Base-by-base conservation (phyloP, 306 rosid species). In the Castanospermum australe region DNA sequence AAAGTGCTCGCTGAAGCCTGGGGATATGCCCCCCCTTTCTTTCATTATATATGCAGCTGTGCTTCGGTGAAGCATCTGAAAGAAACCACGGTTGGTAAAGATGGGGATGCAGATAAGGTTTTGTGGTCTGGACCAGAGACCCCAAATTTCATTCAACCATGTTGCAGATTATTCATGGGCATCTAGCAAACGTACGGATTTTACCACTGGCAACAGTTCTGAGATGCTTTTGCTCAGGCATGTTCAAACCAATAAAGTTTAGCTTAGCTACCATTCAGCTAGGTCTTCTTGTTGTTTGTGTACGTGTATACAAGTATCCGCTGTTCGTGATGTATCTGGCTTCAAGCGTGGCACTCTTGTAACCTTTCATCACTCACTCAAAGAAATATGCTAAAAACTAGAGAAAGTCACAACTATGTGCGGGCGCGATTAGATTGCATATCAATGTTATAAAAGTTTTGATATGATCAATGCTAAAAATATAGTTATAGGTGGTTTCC, bases 261-360 rank as follows among this genome's bases (percentile, higher is more conserved):
- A 35, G 73, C 39, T 69, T 67, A 21, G 80, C 57, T 48, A 71
- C 15, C 42, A 71, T 32, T 54, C 62, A 72, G 59, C n/a, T 56
- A 39, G 55, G 38, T 45, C 74, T 48, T 62, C n/a, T 54, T 4
- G 22, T 21, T 39, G 35, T 50, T 56, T 65, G 20, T 48, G 75
- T 59, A 3, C 5, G 13, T 22, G 44, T 45, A 32, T 62, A 17
- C 47, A 77, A 38, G 42, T 51, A n/a, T 63, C 15, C 0, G 8
- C 12, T 13, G 25, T 68, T 72, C 15, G 35, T n/a, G 50, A 28
- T 75, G 18, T 35, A 67, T 12, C 50, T 36, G 4, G 66, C 33
- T 62, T 51, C 57, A 51, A 28, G 70, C 57, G 77, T 38, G 5
- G 38, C 17, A 55, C 64, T 52, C 54, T 30, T 64, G 12, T 66